Conservation (phyloP, 2,329 filamentous ascomycete genomes). For the Hortaea werneckii region DNA sequence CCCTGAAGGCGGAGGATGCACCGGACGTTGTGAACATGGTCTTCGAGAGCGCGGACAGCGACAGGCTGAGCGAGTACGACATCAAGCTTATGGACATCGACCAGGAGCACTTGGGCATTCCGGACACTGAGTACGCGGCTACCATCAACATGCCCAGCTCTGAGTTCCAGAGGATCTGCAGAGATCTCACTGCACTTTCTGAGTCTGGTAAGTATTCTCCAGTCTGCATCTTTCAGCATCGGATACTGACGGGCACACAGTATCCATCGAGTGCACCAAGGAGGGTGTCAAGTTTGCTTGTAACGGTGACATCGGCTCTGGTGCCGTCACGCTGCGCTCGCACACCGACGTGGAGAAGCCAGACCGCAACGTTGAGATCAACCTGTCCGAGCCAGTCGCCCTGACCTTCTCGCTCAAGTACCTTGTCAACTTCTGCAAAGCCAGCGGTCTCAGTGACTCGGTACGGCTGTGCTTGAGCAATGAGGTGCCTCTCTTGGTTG, state of each 20-base stretch:
- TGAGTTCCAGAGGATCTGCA: conserved; percentile 92
- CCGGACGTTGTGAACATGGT: conserved; percentile 91
- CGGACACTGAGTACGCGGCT: conserved; percentile 95
- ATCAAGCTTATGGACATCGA: conserved; percentile 99
- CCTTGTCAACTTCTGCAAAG: conserved; percentile 99
- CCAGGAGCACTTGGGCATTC: conserved; percentile 97
- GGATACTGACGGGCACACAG: conserved; percentile 36
- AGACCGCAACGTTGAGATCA: conserved; percentile 74
- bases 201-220: conserved; percentile 66
- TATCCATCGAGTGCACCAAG: conserved; percentile 91
- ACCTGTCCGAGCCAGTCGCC: conserved; percentile 81
- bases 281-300: conserved; percentile 94
- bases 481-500: conserved; percentile 90
- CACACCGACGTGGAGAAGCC: conserved; percentile 86
- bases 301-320: conserved; percentile 90
- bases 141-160: conserved; percentile 77
- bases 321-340: conserved; percentile 81
- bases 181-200: conserved; percentile 81
- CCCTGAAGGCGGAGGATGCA: conserved; percentile 92
- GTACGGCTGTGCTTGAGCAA: conserved; percentile 93
- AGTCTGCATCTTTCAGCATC: background rate
- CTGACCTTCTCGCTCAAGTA: conserved; percentile 99
- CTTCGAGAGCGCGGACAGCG: conserved; percentile 82
- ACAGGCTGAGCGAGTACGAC: conserved; percentile 96
- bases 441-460: conserved; percentile 65